These are phyloP conservation scores for Chaetomium strumarium DNA, from an alignment of 2,329 filamentous ascomycete species.

Conservation along the genomic window DNA sequence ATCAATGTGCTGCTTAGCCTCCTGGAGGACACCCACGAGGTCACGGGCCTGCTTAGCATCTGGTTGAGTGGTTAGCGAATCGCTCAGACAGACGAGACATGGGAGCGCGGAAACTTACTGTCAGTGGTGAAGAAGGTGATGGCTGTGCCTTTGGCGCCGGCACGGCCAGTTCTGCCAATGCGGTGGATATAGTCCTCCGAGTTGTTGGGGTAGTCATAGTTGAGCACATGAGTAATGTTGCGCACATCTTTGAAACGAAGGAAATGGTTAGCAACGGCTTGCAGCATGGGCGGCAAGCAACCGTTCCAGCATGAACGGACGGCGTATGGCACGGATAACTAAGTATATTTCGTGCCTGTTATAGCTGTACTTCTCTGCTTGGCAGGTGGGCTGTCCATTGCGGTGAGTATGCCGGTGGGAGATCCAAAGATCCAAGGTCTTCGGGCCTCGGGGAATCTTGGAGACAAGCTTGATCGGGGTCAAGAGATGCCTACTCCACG, in stretches of 20 bases:
- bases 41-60: slow-evolving; percentile 95
- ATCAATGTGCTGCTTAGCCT: slow-evolving; percentile 97
- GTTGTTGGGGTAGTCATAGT: slow-evolving; percentile 99
- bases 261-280: slow-evolving; percentile 71
- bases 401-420: slow-evolving; percentile 46
- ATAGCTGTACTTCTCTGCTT: slow-evolving; percentile 48
- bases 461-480: slow-evolving; percentile 64
- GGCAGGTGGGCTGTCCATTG: slow-evolving; percentile 56
- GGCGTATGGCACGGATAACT: slow-evolving; percentile 36
- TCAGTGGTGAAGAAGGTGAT: slow-evolving; percentile 99
- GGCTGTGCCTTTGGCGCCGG: slow-evolving; percentile 88
- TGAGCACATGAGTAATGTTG: slow-evolving; percentile 99
- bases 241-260: slow-evolving; percentile 80
- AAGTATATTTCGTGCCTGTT: slow-evolving; percentile 45
- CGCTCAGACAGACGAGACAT: not conserved
- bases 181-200: slow-evolving; percentile 97
- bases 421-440: slow-evolving; percentile 51
- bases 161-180: slow-evolving; percentile 92
- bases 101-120: slow-evolving; percentile 60
- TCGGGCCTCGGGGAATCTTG: slow-evolving; percentile 50
- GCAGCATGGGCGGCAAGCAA: slow-evolving; percentile 49
- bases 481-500: slow-evolving; percentile 74
- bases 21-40: slow-evolving; percentile 83
- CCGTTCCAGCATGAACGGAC: slow-evolving; percentile 51
- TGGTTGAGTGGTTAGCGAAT: slow-evolving; percentile 40